Conservation (phyloP, 1,284 basidiomycete genomes). For the Ustilago crameri region DNA sequence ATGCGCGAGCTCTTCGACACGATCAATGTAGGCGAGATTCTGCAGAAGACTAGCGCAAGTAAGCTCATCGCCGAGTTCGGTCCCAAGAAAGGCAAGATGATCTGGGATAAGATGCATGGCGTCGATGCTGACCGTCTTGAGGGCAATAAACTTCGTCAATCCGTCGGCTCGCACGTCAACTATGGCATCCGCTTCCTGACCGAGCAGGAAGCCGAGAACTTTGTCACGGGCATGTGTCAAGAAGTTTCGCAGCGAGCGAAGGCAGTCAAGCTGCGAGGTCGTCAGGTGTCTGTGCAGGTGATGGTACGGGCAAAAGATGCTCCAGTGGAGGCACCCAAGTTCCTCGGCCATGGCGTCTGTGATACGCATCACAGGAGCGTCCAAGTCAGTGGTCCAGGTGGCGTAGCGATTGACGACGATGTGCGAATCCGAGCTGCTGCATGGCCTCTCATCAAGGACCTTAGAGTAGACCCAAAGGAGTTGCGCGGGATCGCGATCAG, state of each 20-base stretch:
- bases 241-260: slow-evolving; percentile 52
- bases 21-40: slow-evolving; percentile 76
- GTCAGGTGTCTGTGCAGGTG: slow-evolving; percentile 78
- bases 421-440: slow-evolving; percentile 80
- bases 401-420: slow-evolving; percentile 77
- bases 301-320: slow-evolving; percentile 87
- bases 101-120: slow-evolving; percentile 85
- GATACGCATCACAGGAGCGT: slow-evolving; percentile 82
- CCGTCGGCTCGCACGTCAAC: slow-evolving; percentile 48
- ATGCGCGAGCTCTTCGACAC: slow-evolving; percentile 78
- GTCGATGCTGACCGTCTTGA: slow-evolving; percentile 83
- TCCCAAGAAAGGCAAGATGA: slow-evolving; percentile 81
- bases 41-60: slow-evolving; percentile 23
- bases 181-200: slow-evolving; percentile 94
- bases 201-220: slow-evolving; percentile 78
- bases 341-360: slow-evolving; percentile 90
- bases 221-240: slow-evolving; percentile 56
- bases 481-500: slow-evolving; percentile 93
- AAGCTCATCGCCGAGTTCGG: slow-evolving; percentile 76
- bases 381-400: slow-evolving; percentile 70
- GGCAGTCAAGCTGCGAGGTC: slow-evolving; percentile 80
- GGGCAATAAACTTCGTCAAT: slow-evolving; percentile 67
- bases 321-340: slow-evolving; percentile 94
- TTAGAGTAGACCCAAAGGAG: slow-evolving; percentile 83
- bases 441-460: slow-evolving; percentile 78